Base-by-base conservation (phyloP, 495 filamentous ascomycete species). In the Sphaerosporella brunnea region DNA sequence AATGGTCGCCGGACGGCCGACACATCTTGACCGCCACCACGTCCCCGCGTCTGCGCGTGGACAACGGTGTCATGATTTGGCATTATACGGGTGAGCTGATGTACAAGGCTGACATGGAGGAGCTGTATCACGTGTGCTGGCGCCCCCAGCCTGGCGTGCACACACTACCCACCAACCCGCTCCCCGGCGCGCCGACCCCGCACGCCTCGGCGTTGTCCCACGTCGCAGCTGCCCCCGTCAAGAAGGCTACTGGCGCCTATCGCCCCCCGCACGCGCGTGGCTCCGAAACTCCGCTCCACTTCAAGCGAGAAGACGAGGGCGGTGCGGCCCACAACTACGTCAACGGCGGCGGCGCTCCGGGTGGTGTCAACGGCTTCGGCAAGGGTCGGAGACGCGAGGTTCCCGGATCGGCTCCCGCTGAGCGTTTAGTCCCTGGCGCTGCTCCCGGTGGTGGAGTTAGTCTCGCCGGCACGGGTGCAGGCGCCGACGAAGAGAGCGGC, bases 221-320 rank as follows among this genome's bases (percentile, higher is more conserved):
- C 61, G 71, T 95, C 23, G 77, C 77, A 48, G 90, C 77, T 0
- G 93, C 93, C 66, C 85, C 85, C 7, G 87, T 90, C 5, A 85
- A 84, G 25, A 96, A 96, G 65, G 82, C 92, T 10, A 84, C 84
- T 15, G 90, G 90, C 39, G 92, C 90, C 11, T 97, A 97, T 62
- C 80, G 90, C 28, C 90, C 90, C 26, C 90, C 90, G n/a, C 92
- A 92, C 43, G 90, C 90, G 21, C 82, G 90, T 55, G 90, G 90
- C 39, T 74, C 78, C 55, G 68, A 74, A 32, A 95, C 90, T 0
- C 90, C 90, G 7, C 67, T 96, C 50, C 83, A 87, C 48, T 97
- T 96, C 72, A 93, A 92, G 68, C 84, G 90, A 34, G 90, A 97
- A 64, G 90, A 97, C 50, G 82, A 97, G 65, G 90, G 90, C 38